Base-by-base conservation (phyloP, 352 stramenopile species). In the Phytophthora syringae region DNA sequence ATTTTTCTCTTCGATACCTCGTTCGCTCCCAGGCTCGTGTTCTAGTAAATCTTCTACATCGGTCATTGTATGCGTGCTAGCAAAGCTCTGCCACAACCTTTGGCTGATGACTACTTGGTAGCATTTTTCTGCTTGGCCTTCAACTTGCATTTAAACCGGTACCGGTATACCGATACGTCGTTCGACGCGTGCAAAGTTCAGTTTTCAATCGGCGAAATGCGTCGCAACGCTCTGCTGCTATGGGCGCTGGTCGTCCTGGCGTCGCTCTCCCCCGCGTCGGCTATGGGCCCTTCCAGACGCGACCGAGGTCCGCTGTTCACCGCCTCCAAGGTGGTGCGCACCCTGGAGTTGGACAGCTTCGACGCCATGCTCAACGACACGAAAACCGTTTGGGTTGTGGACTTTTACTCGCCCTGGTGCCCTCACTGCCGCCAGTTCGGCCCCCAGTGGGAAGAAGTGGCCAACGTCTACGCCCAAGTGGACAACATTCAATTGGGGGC, bases 331-430 rank as follows among this genome's bases (percentile, higher is more conserved):
- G n/a, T 56, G 11, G 62, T 76, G 32, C 64, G 39, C 24, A 55
- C 55, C 4, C 32, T 89, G 11, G 68, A 79, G 43, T 47, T 50
- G 25, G 56, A 58, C 43, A 70, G 50, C 37, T 90, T 75, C 52
- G 61, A 70, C 32, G 45, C 70, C 30, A 70, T 84, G 48, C 42
- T 77, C 47, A 87, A 85, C 64, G 64, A 64, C 36, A 78, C 80
- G 15, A 44, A 82, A 40, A 74, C 79, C 25, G 78, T 90, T 21
- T 92, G 83, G 83, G 37, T 92, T 43, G 77, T 92, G 51, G 80
- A 94, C 64, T 94, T 92, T 60, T 92, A 94, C 67, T 82, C 83
- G 24, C 85, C 85, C 13, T 92, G 81, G 83, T 94, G 85, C 49
- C 83, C 83, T 43, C 83, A 94, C 65, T 94, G 84, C 67, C 76